Base-by-base conservation (phyloP, 352 stramenopile species). In the Phytopythium boreale region DNA sequence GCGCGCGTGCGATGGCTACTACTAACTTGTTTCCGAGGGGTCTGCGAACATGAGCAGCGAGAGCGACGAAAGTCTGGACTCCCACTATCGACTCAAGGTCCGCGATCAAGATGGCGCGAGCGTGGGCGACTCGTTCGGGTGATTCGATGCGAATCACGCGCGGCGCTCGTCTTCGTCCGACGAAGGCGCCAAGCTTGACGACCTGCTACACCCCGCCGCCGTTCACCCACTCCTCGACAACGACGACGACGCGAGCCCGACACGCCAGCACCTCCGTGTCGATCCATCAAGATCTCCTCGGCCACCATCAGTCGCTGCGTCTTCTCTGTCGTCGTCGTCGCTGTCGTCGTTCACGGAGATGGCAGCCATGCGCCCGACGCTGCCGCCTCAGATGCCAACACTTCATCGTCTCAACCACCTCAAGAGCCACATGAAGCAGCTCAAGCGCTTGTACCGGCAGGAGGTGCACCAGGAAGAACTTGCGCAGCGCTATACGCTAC, bases 401-500 rank as follows among this genome's bases (percentile, higher is more conserved):
- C 27, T 60, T 4, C 56, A 77, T 29, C 71, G 76, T 0, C 57
- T 85, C 20, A 69, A 79, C 63, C 71, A 80, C 43, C 67, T 84
- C 17, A 67, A 80, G 62, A 74, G 53, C n/a, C 75, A 87, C 59
- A 80, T 82, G 66, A 74, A 83, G 56, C 74, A 85, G 31, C 74
- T 85, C 17, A 68, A 79, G 44, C 65, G 72, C 56, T 72, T 84
- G 8, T 84, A 84, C 63, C 70, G 72, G 0, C 59, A 80, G 44
- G 71, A 84, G 39, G 63, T 80, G 49, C 75, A 79, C 44, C 74
- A 76, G n/a, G 76, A 87, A 60, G 68, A 84, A 43, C 68, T 81
- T 17, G 68, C 62, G 12, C 63, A 39, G n/a, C 63, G 69, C 17
- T 71, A 81, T 43, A 59, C 58, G 12, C 70, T 84, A 36, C n/a